phyloP scores from a whole-genome alignment of 1,284 basidiomycete species.

The Earliella scabrosa region DNA sequence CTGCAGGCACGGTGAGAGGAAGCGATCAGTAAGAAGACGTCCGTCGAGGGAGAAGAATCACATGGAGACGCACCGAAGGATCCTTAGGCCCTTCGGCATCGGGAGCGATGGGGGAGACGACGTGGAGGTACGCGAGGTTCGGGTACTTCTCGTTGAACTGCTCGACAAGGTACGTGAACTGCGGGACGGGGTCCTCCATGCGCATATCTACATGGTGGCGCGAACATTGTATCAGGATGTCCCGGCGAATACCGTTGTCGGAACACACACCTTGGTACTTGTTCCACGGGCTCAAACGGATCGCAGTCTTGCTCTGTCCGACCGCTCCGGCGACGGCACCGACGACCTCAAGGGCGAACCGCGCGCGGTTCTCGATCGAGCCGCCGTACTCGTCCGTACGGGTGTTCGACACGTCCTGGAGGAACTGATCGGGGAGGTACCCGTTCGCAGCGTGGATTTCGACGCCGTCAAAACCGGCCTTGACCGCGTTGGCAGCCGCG shows the following conservation, averaged over 20 bases:
- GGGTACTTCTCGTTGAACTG: slow-evolving; percentile 44
- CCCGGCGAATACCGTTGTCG: neutral
- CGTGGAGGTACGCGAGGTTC: slow-evolving; percentile 60
- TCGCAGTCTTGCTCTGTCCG: slow-evolving; percentile 44
- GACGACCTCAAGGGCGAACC: slow-evolving; percentile 52
- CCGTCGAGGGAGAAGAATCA: neutral
- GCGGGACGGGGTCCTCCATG: slow-evolving; percentile 51
- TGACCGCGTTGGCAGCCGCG: slow-evolving; percentile 29
- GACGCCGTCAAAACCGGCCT: slow-evolving; percentile 29
- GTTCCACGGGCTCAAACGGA: slow-evolving; percentile 57
- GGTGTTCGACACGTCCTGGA: slow-evolving; percentile 45
- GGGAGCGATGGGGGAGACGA: slow-evolving; percentile 42
- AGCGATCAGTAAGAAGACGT: neutral
- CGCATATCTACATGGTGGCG: slow-evolving; percentile 39
- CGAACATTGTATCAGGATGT: too few species aligned
- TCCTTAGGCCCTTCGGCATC: slow-evolving; percentile 24
- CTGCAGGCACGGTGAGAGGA: slow-evolving; percentile 1
- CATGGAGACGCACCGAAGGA: slow-evolving; percentile 8
- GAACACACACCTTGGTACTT: neutral
- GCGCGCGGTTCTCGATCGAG: slow-evolving; percentile 49
- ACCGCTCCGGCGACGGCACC: slow-evolving; percentile 44
- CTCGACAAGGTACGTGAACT: slow-evolving; percentile 43
- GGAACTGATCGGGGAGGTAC: slow-evolving; percentile 43
- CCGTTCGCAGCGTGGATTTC: slow-evolving; percentile 40
- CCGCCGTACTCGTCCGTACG: slow-evolving; percentile 63